Conservation (phyloP, 2,329 filamentous ascomycete genomes). For the Trichophaea hybrida region DNA sequence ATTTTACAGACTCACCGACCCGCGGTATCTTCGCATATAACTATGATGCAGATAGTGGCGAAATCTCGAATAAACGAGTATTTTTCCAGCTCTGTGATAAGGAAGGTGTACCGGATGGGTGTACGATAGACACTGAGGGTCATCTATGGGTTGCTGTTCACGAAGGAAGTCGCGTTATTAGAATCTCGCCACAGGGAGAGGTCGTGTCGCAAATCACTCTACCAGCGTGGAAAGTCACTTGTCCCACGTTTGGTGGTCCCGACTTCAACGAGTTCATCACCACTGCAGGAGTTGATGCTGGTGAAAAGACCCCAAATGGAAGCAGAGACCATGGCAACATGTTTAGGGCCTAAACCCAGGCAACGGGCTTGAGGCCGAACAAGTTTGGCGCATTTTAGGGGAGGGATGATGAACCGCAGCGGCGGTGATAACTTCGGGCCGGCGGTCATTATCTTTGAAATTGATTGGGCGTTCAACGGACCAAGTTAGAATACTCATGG, state of each 20-base stretch:
- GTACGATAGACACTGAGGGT: slow-evolving; percentile 70
- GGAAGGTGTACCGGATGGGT: slow-evolving; percentile 56
- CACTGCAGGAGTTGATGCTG: slow-evolving; percentile 49
- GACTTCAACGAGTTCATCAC: slow-evolving; percentile 56
- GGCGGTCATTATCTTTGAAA: neutral
- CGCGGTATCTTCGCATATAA: slow-evolving; percentile 60
- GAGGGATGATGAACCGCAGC: too few relatives aligned
- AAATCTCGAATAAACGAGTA: slow-evolving; percentile 51
- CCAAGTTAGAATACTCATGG: slow-evolving; percentile 36
- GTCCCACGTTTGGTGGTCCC: slow-evolving; percentile 61
- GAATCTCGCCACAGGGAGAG: slow-evolving; percentile 54
- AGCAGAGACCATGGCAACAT: slow-evolving; percentile 53
- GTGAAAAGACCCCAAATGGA: slow-evolving; percentile 48
- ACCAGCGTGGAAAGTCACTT: slow-evolving; percentile 68
- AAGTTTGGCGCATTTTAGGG: neutral
- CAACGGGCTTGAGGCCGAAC: slow-evolving; percentile 37
- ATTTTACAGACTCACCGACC: slow-evolving; percentile 65
- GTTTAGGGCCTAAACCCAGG: slow-evolving; percentile 64
- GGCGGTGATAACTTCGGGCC: neutral
- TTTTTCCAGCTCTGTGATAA: slow-evolving; percentile 52
- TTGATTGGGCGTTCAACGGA: slow-evolving; percentile 41
- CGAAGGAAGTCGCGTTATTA: slow-evolving; percentile 59
- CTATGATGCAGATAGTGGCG: slow-evolving; percentile 50
- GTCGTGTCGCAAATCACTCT: slow-evolving; percentile 60
- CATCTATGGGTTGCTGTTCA: slow-evolving; percentile 82